A percentile compares a stretch with the other conserved stretches of the same genome.
Evolutionary conservation across 148 eudicot genomes (phyloP).

Genomic region (Chenopodium quinoa): DNA sequence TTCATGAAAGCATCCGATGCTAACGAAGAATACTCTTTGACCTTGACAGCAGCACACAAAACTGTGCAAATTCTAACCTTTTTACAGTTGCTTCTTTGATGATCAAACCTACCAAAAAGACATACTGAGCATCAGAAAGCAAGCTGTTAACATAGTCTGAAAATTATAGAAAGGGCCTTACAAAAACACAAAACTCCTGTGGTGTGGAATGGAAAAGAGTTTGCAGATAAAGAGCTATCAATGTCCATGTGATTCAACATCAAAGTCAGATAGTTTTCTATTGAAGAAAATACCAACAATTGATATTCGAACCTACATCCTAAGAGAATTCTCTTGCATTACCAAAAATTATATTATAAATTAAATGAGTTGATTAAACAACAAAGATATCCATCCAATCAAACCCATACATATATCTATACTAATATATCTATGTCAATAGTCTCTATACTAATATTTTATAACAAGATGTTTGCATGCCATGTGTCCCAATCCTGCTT

Average conservation of each 20-base stretch:
- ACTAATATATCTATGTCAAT: too few species aligned
- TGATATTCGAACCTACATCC: neutral
- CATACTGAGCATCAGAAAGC: conserved; percentile 1
- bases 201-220: neutral
- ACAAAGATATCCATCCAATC: neutral
- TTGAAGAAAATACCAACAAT: neutral
- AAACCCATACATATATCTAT: neutral
- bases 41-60: conserved; percentile 55
- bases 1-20: conserved; percentile 40
- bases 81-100: conserved; percentile 29
- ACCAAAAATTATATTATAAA: neutral
- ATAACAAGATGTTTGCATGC: too few species aligned
- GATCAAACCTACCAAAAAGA: conserved; percentile 33
- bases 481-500: too few species aligned
- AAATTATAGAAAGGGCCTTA: neutral
- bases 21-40: conserved; percentile 50
- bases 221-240: neutral
- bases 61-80: conserved; percentile 20
- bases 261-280: neutral
- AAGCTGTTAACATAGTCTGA: conserved; percentile 1
- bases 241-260: neutral
- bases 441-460: too few species aligned
- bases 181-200: neutral
- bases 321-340: neutral
- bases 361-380: neutral